phyloP scores from a whole-genome alignment of 192 early-diverging fungal genomes.

The Backusella liffmaniae region DNA sequence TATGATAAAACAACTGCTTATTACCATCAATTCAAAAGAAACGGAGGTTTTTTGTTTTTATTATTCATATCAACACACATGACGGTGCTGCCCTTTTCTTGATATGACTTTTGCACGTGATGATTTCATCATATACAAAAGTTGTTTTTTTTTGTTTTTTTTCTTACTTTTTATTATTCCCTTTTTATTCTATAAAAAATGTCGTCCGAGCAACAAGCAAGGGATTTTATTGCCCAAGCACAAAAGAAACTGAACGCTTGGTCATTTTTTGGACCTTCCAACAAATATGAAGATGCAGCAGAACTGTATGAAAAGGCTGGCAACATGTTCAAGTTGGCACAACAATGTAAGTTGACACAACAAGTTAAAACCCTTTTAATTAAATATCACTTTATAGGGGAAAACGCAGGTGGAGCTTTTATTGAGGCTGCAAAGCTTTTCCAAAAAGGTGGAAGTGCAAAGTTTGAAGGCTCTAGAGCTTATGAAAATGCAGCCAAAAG shows the following conservation, averaged over 20 bases:
- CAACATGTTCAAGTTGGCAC: conserved; percentile 90
- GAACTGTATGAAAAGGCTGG: conserved; percentile 91
- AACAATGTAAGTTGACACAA: conserved; percentile 67
- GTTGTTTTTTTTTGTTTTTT: not conserved
- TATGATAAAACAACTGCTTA: too few species aligned
- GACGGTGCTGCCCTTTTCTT: too few species aligned
- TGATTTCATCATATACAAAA: not conserved
- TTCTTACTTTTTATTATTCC: not conserved
- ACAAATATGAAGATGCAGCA: conserved; percentile 93
- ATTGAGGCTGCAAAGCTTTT: conserved; percentile 80
- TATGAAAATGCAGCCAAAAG: conserved; percentile 88
- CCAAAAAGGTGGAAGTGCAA: conserved; percentile 65
- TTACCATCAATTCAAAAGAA: too few species aligned
- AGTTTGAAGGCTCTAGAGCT: conserved; percentile 81
- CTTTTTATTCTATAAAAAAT: not conserved
- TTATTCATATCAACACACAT: too few species aligned
- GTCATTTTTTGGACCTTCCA: conserved; percentile 64
- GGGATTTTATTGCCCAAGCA: conserved; percentile 62
- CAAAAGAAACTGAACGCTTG: conserved; percentile 70
- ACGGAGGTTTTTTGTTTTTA: too few species aligned
- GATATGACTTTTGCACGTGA: not conserved
- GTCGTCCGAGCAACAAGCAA: conserved; percentile 57
- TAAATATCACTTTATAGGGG: conserved; percentile 54
- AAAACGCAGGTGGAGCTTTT: conserved; percentile 94
- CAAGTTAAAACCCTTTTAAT: not conserved